Percentiles rank a stretch among this genome's conserved stretches.
phyloP scores from a whole-genome alignment of 2,329 filamentous ascomycete species.

The Tolypocladium capitatum region DNA sequence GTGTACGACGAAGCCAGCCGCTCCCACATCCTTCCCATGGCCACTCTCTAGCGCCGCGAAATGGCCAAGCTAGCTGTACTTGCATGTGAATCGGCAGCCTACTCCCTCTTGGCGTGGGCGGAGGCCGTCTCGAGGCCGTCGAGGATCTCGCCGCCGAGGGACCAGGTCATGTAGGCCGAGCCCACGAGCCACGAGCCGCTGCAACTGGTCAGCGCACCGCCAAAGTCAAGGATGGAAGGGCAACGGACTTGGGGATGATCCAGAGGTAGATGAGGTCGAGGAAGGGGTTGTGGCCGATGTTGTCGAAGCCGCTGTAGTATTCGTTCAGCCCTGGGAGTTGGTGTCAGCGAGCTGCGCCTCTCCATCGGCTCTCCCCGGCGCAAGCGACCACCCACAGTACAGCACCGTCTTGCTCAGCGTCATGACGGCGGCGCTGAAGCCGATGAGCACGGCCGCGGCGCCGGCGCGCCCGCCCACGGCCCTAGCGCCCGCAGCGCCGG shows the following conservation, averaged over 20 bases:
- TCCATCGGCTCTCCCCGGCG: not conserved
- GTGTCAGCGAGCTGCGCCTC: not conserved
- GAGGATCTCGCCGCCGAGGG: constrained; percentile 35
- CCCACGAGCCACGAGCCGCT: constrained; percentile 44
- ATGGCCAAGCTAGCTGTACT: not conserved
- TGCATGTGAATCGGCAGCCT: constrained; percentile 5
- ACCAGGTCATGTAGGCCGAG: constrained; percentile 37
- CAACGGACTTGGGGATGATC: constrained; percentile 44
- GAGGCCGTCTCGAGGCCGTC: constrained; percentile 28
- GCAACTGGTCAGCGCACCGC: not conserved
- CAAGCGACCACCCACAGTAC: constrained; percentile 33
- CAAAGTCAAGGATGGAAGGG: not conserved
- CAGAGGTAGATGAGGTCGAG: constrained; percentile 35
- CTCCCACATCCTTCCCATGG: not conserved
- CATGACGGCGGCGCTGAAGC: constrained; percentile 43
- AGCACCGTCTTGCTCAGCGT: constrained; percentile 48
- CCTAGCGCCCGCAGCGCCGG: constrained; percentile 12
- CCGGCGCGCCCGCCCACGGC: constrained; percentile 28
- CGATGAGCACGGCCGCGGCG: constrained; percentile 31
- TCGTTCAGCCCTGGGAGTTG: constrained; percentile 36
- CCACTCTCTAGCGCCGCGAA: not conserved
- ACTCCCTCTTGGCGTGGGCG: constrained; percentile 26
- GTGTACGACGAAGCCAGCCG: not conserved
- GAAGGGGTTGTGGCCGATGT: constrained; percentile 41
- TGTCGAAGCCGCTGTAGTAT: constrained; percentile 40